Base-by-base conservation (phyloP, 1,139 yeast genomes). In the Scheffersomyces lignicola region DNA sequence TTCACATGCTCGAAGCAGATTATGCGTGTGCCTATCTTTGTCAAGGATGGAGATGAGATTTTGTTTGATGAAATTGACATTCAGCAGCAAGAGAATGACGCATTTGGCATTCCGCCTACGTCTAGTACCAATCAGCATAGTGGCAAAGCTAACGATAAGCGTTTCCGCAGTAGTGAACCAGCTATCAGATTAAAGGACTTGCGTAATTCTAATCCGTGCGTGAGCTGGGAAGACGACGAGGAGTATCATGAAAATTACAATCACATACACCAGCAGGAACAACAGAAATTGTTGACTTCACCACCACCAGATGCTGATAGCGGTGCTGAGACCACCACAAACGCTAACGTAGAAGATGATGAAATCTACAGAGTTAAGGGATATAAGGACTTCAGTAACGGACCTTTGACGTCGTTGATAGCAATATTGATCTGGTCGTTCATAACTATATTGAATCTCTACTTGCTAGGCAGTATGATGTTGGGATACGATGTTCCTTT, bases 1-100 rank as follows among this genome's bases (percentile, higher is more conserved):
- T 90, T 90, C 60, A 89, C 97, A 0, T 77, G 88, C 42, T 76
- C 77, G 35, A 81, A 78, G 47, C 63, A 74, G 32, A 80, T 82
- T 40, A 92, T 92, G 98, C 69, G 80, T 31, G 96, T 89, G 8
- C 74, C 75, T 2, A 48, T 68, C n/a, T 60, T 54, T 32, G 57
- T 42, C 4, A 42, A 61, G 15, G 69, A 62, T 31, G 64, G 60
- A 1, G 69, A 58, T 18, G 69, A 58, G 29, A 45, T 58, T 17
- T 33, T 47, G 13, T 36, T 47, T 29, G 57, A 52, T 24, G 48
- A 40, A 9, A 58, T 55, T 8, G 60, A 55, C 17, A 49, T 20
- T 40, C 37, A 21, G 18, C 23, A 16, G 32, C 38, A 16, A n/a
- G 36, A 33, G 17, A 27, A 21, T 16, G 18, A 18, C 16, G 26